Conservation (phyloP, 2,329 filamentous ascomycete genomes). For the Periconia macrospinosa region DNA sequence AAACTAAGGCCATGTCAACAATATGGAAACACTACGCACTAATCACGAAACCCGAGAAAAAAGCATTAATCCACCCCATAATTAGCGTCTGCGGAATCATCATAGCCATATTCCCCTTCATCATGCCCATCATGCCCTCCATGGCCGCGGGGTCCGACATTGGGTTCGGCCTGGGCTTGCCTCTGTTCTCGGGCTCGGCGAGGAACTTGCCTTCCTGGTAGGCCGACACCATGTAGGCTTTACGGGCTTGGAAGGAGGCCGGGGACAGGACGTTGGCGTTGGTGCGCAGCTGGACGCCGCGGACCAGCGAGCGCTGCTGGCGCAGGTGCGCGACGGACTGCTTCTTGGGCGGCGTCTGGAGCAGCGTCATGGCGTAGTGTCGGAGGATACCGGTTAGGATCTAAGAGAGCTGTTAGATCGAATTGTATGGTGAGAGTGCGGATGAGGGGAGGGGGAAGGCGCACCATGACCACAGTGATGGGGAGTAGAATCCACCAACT, state of each 20-base stretch:
- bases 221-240: conserved; percentile 75
- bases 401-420: conserved; percentile 45
- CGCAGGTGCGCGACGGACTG: conserved; percentile 74
- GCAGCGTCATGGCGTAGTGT: conserved; percentile 92
- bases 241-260: conserved; percentile 76
- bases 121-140: conserved; percentile 99
- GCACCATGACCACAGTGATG: conserved; percentile 94
- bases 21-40: conserved; percentile 60
- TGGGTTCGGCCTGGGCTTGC: conserved; percentile 87
- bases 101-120: conserved; percentile 99
- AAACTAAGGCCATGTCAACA: neutral
- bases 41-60: conserved; percentile 97
- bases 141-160: conserved; percentile 94
- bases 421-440: neutral
- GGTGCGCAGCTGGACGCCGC: conserved; percentile 79
- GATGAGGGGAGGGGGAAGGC: conserved; percentile 4
- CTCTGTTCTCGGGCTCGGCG: conserved; percentile 83
- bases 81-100: conserved; percentile 98
- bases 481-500: conserved; percentile 99
- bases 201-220: conserved; percentile 87
- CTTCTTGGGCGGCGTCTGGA: conserved; percentile 82
- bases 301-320: conserved; percentile 81
- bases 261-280: conserved; percentile 81
- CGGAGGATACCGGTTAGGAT: conserved; percentile 92
- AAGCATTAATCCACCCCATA: conserved; percentile 99